phyloP scores from a whole-genome alignment of 306 rosid species.

The Delonix regia region DNA sequence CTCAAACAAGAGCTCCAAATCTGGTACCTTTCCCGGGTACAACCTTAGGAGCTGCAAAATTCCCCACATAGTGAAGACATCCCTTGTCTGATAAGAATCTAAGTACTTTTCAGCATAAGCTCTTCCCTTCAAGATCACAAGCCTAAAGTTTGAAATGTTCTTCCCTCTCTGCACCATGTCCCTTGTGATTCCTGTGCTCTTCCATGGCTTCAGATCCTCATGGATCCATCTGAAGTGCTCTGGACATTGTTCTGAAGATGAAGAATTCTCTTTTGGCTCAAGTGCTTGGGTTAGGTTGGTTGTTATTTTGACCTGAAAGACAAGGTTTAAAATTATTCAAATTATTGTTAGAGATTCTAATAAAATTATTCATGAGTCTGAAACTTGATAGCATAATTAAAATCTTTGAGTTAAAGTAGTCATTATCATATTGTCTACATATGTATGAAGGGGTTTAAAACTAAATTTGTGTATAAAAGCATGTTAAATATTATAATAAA shows the following conservation, averaged over 20 bases:
- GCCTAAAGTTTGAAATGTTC: constrained; percentile 1
- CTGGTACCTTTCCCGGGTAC: constrained; percentile 29
- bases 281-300: neutral
- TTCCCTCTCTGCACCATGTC: neutral
- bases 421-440: too few relatives aligned
- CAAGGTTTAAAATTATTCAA: too few relatives aligned
- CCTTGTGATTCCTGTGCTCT: neutral
- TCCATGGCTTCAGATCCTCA: constrained; percentile 9
- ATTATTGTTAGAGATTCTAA: too few relatives aligned
- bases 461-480: too few relatives aligned
- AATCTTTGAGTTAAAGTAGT: too few relatives aligned
- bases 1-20: constrained; percentile 22
- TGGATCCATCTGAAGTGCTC: constrained; percentile 10
- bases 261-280: neutral
- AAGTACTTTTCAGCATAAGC: constrained; percentile 10
- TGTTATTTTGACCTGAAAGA: neutral
- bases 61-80: constrained; percentile 30
- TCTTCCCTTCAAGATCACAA: constrained; percentile 25
- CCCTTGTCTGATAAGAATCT: neutral
- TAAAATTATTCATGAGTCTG: too few relatives aligned
- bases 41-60: constrained; percentile 33
- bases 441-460: too few relatives aligned
- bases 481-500: too few relatives aligned
- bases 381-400: too few relatives aligned
- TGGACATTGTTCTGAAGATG: neutral